Evolutionary conservation across 2,329 filamentous ascomycete genomes (phyloP).

Genomic region (Calonectria henricotiae): DNA sequence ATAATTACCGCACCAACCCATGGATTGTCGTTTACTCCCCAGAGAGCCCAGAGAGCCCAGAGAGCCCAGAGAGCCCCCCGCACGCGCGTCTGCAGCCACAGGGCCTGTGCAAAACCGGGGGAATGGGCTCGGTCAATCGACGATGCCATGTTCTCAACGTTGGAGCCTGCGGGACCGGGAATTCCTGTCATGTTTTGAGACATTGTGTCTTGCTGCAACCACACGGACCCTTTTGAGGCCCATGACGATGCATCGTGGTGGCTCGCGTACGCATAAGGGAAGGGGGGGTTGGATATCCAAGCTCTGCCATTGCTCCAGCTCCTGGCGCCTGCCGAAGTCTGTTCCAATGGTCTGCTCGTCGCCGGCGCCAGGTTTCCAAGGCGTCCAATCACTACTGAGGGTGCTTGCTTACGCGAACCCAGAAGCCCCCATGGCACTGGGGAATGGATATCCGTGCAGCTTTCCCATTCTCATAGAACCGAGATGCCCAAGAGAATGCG

Average conservation of each 20-base stretch:
- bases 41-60: not conserved
- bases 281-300: not conserved
- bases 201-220: not conserved
- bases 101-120: slow-evolving; percentile 6
- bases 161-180: not conserved
- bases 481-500: slow-evolving; percentile 5
- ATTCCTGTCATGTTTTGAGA: slow-evolving; percentile 13
- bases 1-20: slow-evolving; percentile 14
- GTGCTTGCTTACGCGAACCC: not conserved
- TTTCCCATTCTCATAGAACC: slow-evolving; percentile 10
- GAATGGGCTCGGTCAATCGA: not conserved
- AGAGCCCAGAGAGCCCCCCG: not conserved
- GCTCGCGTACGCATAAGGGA: slow-evolving; percentile 1
- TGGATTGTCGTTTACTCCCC: not conserved
- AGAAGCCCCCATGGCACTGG: not conserved
- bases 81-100: slow-evolving; percentile 6
- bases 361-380: not conserved
- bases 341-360: slow-evolving; percentile 16
- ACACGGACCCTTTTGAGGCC: slow-evolving; percentile 1
- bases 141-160: slow-evolving; percentile 7
- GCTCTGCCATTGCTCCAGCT: not conserved
- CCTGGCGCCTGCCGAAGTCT: slow-evolving; percentile 15
- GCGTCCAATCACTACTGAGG: not conserved
- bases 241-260: not conserved
- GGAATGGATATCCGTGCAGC: slow-evolving; percentile 16